Evolutionary conservation across 768 basidiomycete genomes (phyloP), one percentile per base, ranked within the genome.

Genomic region (Lyophyllum shimeji): DNA sequence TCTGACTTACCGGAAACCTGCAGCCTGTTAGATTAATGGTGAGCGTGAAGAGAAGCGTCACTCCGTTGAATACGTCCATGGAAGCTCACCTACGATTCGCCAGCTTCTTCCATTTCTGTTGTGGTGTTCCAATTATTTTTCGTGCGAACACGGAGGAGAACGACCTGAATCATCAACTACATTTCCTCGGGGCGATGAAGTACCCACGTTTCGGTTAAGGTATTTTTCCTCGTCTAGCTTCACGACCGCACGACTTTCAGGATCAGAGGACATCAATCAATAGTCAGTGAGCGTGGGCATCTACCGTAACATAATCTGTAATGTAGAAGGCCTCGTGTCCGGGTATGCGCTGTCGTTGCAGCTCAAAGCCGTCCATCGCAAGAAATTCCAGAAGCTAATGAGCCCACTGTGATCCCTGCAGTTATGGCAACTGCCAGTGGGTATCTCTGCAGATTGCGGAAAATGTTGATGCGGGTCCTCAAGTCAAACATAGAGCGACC

Each of bases 71-170:
- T 44, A 21, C 23, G 31, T 65, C 49, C 60, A n/a, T 60, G 51
- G 72, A 24, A 18, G 4, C 83, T 61, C 65, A 85, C 84, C 92
- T 79, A 55, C 91, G 79, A 60, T 89, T 89, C 3, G 80, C 74
- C 11, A 92, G 75, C 12, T 77, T 81, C 68, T 87, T 94, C 93
- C 93, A 95, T 67, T 83, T 89, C 24, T 83, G 85, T 63, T 82
- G 84, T n/a, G 93, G 88, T 1, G 86, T 82, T 61, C 90, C 90
- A 39, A 71, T 65, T 57, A 95, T 91, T 93, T 95, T 56, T 34
- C 44, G 25, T 15, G 11, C 29, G 15, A 37, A 51, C 17, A 50
- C 51, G 42, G 31, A 45, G n/a, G 29, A 49, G 52, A 33, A 57
- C 46, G 39, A 37, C 25, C 46, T 29, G 29, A 29, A 29, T 49